Evolutionary conservation across 169 alveolate genomes (phyloP).

Genomic region (Sarcocystis neurona): DNA sequence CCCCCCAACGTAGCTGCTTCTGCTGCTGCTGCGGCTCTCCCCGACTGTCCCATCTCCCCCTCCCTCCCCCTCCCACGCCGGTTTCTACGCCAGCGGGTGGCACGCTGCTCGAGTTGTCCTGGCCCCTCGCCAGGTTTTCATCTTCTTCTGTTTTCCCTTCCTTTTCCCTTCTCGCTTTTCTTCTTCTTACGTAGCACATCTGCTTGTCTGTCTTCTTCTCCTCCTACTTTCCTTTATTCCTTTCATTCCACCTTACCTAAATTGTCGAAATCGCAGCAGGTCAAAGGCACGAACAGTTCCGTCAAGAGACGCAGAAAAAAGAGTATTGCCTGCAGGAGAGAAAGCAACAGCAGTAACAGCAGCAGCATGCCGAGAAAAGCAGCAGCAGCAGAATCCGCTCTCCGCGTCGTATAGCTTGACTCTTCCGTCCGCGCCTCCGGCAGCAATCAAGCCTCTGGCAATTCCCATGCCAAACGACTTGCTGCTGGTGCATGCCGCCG

Average conservation of each 20-base stretch:
- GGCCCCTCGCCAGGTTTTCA: no score
- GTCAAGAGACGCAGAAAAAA: constrained; percentile 94
- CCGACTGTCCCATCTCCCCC: no score
- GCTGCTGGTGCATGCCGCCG: background rate
- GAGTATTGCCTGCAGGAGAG: constrained; percentile 91
- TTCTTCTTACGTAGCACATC: no score
- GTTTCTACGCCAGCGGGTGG: no score
- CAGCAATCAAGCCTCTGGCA: constrained; percentile 86
- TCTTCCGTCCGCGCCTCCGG: constrained; percentile 97
- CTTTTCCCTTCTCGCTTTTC: no score
- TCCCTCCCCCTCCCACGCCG: no score
- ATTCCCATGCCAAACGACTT: constrained; percentile 50
- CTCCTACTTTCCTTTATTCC: no score
- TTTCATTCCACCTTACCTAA: constrained; percentile 40
- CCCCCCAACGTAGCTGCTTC: no score
- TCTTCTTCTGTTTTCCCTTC: no score
- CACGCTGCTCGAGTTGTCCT: no score
- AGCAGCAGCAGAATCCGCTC: constrained; percentile 92
- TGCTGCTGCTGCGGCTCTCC: no score
- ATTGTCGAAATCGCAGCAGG: constrained; percentile 81
- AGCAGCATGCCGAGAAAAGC: constrained; percentile 94
- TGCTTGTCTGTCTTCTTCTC: no score
- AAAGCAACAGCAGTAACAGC: constrained; percentile 91
- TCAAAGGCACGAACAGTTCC: constrained; percentile 99
- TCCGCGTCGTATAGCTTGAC: constrained; percentile 95